Evolutionary conservation across 345 rosid genomes (phyloP).

Genomic region (Isatis tinctoria): DNA sequence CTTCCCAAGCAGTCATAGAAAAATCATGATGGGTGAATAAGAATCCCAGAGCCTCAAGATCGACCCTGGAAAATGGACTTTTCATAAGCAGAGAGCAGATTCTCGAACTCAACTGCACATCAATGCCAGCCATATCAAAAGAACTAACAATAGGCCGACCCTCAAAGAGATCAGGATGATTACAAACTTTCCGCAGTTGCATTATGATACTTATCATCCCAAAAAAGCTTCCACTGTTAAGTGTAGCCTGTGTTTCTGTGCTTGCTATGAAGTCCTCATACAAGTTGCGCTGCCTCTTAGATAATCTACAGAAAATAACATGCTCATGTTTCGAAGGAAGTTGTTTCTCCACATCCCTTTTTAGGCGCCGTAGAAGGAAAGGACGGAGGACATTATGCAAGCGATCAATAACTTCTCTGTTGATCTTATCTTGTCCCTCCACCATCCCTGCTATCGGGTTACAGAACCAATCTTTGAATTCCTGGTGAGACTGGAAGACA

Average conservation of each 20-base stretch:
- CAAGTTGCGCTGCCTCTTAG: slow-evolving; percentile 95
- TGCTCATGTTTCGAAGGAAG: slow-evolving; percentile 92
- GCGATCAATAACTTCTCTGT: slow-evolving; percentile 97
- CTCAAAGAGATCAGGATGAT: slow-evolving; percentile 98
- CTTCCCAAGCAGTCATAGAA: slow-evolving; percentile 88
- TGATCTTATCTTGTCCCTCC: slow-evolving; percentile 96
- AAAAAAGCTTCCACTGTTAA: slow-evolving; percentile 88
- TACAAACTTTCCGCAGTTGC: slow-evolving; percentile 99
- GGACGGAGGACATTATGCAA: slow-evolving; percentile 99
- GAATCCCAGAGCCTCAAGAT: slow-evolving; percentile 68
- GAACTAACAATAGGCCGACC: slow-evolving; percentile 99
- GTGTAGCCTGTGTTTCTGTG: slow-evolving; percentile 97
- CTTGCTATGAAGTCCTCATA: slow-evolving; percentile 99
- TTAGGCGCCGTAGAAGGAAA: slow-evolving; percentile 88
- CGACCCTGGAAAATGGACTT: slow-evolving; percentile 57
- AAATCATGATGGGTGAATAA: slow-evolving; percentile 76
- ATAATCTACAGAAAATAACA: slow-evolving; percentile 88
- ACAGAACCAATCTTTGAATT: slow-evolving; percentile 98
- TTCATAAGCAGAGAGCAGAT: slow-evolving; percentile 60
- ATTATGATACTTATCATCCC: slow-evolving; percentile 99
- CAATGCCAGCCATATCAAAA: slow-evolving; percentile 84
- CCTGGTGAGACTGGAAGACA: slow-evolving; percentile 98
- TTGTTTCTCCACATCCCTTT: slow-evolving; percentile 99
- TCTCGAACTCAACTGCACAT: slow-evolving; percentile 68
- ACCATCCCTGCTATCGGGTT: slow-evolving; percentile 99